phyloP scores from a whole-genome alignment of 768 basidiomycete genomes.

The Calocera viscosa region DNA sequence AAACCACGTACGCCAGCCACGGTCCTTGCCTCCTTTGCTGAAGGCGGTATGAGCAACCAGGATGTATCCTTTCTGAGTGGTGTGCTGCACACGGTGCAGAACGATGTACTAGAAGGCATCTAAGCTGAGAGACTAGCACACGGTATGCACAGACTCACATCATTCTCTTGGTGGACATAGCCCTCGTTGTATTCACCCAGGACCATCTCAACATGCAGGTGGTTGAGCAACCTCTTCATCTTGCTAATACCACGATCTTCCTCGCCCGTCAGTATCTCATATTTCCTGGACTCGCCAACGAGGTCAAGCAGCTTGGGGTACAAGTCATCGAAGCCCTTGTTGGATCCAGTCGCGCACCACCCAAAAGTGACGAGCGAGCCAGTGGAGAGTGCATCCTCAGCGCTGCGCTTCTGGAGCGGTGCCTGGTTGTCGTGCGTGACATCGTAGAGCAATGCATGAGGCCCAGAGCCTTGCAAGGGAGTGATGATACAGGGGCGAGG shows the following conservation, averaged over 20 bases:
- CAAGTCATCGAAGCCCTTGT: conserved; percentile 94
- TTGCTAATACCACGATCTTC: conserved; percentile 45
- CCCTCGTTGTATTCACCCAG: conserved; percentile 79
- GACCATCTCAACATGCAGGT: conserved; percentile 83
- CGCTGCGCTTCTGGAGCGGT: conserved; percentile 74
- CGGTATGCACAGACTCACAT: conserved; percentile 42
- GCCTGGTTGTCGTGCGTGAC: conserved; percentile 97
- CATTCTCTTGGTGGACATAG: conserved; percentile 92
- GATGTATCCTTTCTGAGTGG: conserved; percentile 81
- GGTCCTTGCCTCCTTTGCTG: conserved; percentile 63
- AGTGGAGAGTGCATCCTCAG: conserved; percentile 89
- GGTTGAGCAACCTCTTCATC: conserved; percentile 63
- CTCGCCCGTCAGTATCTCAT: conserved; percentile 46
- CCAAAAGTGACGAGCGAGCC: conserved; percentile 89
- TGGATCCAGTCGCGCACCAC: conserved; percentile 76
- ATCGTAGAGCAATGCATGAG: conserved; percentile 91
- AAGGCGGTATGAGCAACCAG: conserved; percentile 89
- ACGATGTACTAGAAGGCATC: conserved; percentile 62
- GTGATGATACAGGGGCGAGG: conserved; percentile 59
- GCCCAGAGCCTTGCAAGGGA: conserved; percentile 70
- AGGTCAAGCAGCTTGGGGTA: conserved; percentile 90
- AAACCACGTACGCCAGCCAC: conserved; percentile 57
- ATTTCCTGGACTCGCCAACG: conserved; percentile 68
- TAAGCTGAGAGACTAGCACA: background rate
- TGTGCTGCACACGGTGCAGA: conserved; percentile 81